A percentile compares a stretch with the other conserved stretches of the same genome.
Evolutionary conservation across 768 basidiomycete species (phyloP).

Genomic region (Termitomyces sp.): DNA sequence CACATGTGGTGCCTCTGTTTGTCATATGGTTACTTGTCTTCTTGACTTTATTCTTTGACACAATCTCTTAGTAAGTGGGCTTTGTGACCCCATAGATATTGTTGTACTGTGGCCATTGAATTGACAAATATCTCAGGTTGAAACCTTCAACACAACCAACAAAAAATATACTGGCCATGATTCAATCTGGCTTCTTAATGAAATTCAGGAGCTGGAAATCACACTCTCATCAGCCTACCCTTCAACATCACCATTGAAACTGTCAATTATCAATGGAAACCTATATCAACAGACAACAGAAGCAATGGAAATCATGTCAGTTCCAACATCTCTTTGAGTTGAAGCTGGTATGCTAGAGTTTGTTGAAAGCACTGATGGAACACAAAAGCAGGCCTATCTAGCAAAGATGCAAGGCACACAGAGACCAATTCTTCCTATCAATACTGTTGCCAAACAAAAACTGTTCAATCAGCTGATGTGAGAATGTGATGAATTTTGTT

Average conservation of each 20-base stretch:
- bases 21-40: not conserved
- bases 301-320: too few species aligned
- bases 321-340: too few species aligned
- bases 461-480: not conserved
- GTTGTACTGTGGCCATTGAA: too few species aligned
- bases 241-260: not conserved
- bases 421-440: too few species aligned
- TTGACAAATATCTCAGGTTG: too few species aligned
- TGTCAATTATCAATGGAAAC: not conserved
- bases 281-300: not conserved
- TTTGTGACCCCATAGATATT: too few species aligned
- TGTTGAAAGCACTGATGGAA: too few species aligned
- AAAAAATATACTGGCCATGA: constrained; percentile 20
- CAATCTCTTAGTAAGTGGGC: constrained; percentile 1
- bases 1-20: not conserved
- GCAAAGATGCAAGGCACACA: not conserved
- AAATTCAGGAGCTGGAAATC: too few species aligned
- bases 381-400: not conserved
- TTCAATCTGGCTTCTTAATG: constrained; percentile 20
- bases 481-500: too few species aligned
- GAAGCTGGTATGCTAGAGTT: not conserved
- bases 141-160: too few species aligned
- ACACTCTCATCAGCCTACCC: not conserved
- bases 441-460: too few species aligned
- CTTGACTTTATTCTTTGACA: not conserved